phyloP scores from a whole-genome alignment of 169 alveolate genomes.

The Cryptosporidium ubiquitum region DNA sequence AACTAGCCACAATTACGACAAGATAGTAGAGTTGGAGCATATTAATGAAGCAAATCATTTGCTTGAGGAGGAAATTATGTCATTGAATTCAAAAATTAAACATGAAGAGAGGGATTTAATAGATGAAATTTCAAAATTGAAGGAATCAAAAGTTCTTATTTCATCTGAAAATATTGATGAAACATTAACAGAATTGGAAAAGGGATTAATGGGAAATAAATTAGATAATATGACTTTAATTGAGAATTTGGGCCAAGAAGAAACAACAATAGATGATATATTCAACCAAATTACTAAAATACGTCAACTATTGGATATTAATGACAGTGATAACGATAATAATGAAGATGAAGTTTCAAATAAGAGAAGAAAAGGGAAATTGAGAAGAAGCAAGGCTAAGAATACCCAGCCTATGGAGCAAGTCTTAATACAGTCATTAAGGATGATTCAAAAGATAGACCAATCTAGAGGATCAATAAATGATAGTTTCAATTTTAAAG shows the following conservation, averaged over 20 bases:
- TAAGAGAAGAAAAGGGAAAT: constrained; percentile 19
- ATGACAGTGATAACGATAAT: neutral
- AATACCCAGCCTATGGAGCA: constrained; percentile 17
- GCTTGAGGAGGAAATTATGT: constrained; percentile 1
- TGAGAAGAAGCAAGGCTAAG: constrained; percentile 14
- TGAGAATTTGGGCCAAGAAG: neutral
- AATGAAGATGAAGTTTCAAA: neutral
- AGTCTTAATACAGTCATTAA: constrained; percentile 27
- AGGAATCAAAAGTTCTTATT: neutral
- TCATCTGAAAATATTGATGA: neutral
- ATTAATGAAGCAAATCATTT: constrained; percentile 15
- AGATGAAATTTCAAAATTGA: neutral
- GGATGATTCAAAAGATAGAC: constrained; percentile 37
- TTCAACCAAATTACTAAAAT: neutral
- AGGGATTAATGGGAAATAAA: neutral
- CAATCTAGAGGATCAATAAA: neutral
- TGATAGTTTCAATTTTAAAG: neutral
- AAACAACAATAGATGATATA: neutral
- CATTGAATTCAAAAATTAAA: constrained; percentile 6
- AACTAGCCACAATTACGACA: neutral
- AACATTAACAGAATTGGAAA: neutral
- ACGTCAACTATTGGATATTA: neutral
- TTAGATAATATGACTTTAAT: neutral
- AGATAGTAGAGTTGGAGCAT: constrained; percentile 21
- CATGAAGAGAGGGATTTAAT: constrained; percentile 1